Conservation (phyloP, 2,329 filamentous ascomycete genomes). For the Penicillium digitatum region DNA sequence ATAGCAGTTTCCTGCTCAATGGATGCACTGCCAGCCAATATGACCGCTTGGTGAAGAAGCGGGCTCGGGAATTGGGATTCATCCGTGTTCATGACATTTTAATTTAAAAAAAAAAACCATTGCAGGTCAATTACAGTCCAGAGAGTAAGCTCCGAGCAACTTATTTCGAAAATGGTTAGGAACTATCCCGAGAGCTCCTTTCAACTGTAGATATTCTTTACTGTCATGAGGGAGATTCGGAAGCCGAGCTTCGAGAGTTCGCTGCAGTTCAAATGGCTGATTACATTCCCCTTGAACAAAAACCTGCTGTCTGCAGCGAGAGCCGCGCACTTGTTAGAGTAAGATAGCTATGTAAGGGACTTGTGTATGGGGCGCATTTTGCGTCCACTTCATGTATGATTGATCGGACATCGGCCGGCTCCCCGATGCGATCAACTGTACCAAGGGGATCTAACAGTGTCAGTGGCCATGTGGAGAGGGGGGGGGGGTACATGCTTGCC, state of each 20-base stretch:
- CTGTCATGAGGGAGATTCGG: slow-evolving; percentile 2
- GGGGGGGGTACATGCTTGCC: not conserved
- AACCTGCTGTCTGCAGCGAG: not conserved
- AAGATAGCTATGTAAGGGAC: slow-evolving; percentile 5
- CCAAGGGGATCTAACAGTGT: not conserved
- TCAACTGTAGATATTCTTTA: not conserved
- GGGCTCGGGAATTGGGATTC: slow-evolving; percentile 8
- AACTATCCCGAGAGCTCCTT: slow-evolving; percentile 6
- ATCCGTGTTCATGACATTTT: slow-evolving; percentile 5
- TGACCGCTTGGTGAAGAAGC: slow-evolving; percentile 12
- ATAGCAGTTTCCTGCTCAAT: slow-evolving; percentile 4
- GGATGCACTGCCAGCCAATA: slow-evolving; percentile 14
- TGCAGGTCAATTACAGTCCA: slow-evolving; percentile 9
- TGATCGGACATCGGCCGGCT: not conserved
- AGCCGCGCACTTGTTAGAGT: slow-evolving; percentile 1
- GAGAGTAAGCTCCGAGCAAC: slow-evolving; percentile 6
- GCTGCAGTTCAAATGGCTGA: not conserved
- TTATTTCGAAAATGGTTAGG: slow-evolving; percentile 2
- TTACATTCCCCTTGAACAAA: not conserved
- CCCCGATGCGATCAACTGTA: not conserved
- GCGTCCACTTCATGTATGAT: slow-evolving; percentile 3
- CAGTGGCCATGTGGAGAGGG: not conserved
- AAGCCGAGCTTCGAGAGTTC: not conserved
- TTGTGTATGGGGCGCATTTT: slow-evolving; percentile 6
- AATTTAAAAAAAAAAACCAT: slow-evolving; percentile 7